Conservation (phyloP, 768 basidiomycete species). For the Xerocomus spinulosus region DNA sequence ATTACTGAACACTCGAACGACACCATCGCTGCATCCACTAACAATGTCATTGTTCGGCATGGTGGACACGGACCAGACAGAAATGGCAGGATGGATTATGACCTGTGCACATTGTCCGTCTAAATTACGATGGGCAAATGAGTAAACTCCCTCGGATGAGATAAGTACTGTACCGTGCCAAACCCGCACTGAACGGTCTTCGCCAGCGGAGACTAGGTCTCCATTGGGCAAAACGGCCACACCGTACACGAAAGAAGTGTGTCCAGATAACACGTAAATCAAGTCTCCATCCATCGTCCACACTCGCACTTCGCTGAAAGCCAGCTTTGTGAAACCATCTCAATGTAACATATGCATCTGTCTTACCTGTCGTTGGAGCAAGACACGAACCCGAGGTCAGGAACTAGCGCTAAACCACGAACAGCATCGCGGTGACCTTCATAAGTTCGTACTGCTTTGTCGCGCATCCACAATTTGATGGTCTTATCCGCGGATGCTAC, state of each 20-base stretch:
- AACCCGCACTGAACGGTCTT: conserved; percentile 88
- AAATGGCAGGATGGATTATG: conserved; percentile 90
- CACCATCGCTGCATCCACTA: conserved; percentile 84
- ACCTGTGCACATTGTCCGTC: conserved; percentile 88
- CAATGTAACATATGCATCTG: background rate
- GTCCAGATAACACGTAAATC: conserved; percentile 79
- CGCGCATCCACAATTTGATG: conserved; percentile 82
- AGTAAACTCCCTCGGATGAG: background rate
- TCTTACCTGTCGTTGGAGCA: conserved; percentile 89
- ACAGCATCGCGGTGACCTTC: conserved; percentile 90
- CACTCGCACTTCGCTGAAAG: conserved; percentile 77
- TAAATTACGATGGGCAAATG: conserved; percentile 25
- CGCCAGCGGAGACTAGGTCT: conserved; percentile 84
- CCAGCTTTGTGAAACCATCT: background rate
- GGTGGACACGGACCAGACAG: conserved; percentile 91
- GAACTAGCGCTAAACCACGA: conserved; percentile 73
- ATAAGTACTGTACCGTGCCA: conserved; percentile 67
- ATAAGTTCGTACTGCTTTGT: conserved; percentile 71
- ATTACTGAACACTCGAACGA: conserved; percentile 81
- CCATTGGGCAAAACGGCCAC: conserved; percentile 78
- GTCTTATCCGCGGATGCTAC: conserved; percentile 92
- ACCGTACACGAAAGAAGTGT: conserved; percentile 96
- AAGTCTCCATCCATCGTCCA: conserved; percentile 84
- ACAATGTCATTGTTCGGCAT: conserved; percentile 91
- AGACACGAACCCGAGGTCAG: conserved; percentile 90